phyloP scores from a whole-genome alignment of 352 stramenopile species.

The Phytophthora citricola region DNA sequence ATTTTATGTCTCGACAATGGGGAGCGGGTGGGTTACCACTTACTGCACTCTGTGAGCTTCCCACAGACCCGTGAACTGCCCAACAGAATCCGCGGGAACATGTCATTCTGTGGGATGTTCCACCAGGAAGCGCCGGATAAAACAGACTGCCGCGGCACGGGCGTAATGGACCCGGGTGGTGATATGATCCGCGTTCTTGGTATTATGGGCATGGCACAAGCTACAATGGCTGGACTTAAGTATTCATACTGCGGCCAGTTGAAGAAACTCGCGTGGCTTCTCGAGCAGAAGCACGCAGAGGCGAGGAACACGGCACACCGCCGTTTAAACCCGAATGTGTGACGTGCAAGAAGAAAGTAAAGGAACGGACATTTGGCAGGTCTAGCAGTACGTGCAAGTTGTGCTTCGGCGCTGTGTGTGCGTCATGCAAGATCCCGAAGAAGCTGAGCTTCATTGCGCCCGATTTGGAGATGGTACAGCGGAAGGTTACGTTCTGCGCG shows the following conservation, averaged over 20 bases:
- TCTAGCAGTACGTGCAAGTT: constrained; percentile 28
- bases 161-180: constrained; percentile 31
- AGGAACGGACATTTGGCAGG: constrained; percentile 13
- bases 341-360: constrained; percentile 29
- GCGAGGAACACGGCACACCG: constrained; percentile 10
- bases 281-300: constrained; percentile 30
- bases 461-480: constrained; percentile 31
- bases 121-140: constrained; percentile 24
- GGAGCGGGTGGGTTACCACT: constrained; percentile 33
- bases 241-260: constrained; percentile 42
- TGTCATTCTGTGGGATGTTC: constrained; percentile 53
- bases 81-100: constrained; percentile 42
- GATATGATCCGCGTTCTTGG: constrained; percentile 28
- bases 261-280: constrained; percentile 42
- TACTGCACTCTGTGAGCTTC: constrained; percentile 38
- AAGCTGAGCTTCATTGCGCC: constrained; percentile 37
- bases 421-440: constrained; percentile 30
- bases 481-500: constrained; percentile 40
- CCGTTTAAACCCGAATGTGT: constrained; percentile 23
- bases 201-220: constrained; percentile 29
- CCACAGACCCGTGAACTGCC: constrained; percentile 35
- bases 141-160: constrained; percentile 29
- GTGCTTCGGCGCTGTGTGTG: constrained; percentile 31
- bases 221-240: constrained; percentile 33
- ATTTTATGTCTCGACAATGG: constrained; percentile 29